These are phyloP conservation scores for Liquidambar formosana DNA, from an alignment of 164 flowering plant species.

Conservation along the genomic window DNA sequence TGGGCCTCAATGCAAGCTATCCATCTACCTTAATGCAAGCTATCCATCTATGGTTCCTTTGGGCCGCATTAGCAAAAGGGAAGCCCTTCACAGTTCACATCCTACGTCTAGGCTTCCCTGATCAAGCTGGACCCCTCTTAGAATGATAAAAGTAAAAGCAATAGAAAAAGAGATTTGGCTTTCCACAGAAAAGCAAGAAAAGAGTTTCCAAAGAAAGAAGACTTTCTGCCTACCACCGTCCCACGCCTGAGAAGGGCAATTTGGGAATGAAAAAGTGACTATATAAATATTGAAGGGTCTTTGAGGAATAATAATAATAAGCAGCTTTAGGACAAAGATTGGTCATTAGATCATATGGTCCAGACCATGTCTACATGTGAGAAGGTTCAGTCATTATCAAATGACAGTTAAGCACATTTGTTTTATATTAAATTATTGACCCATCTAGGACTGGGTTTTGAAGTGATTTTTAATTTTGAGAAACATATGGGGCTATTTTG, in stretches of 20 bases:
- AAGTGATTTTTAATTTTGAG: not conserved
- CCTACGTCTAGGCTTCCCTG: not conserved
- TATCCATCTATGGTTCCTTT: too few relatives aligned
- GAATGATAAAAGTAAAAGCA: conserved; percentile 16
- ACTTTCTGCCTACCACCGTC: conserved; percentile 32
- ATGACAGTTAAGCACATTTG: not conserved
- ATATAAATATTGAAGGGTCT: too few relatives aligned
- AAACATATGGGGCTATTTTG: conserved; percentile 5
- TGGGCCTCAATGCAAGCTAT: too few relatives aligned
- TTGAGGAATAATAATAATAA: too few relatives aligned
- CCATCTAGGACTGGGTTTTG: not conserved
- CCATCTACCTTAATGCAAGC: too few relatives aligned
- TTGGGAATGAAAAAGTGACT: conserved; percentile 2
- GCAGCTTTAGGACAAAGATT: conserved; percentile 9
- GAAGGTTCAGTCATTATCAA: conserved; percentile 35
- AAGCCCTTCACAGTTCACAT: not conserved
- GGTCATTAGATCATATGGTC: conserved; percentile 27
- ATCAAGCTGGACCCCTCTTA: not conserved
- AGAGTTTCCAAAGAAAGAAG: conserved; percentile 2
- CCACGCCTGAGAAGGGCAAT: conserved; percentile 34
- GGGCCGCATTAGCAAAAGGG: too few relatives aligned
- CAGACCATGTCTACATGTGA: conserved; percentile 27
- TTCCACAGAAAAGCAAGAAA: conserved; percentile 21
- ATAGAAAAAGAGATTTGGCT: conserved; percentile 21
- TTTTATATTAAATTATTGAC: not conserved